Evolutionary conservation across 2,329 filamentous ascomycete genomes (phyloP).

Genomic region (Gnomoniopsis sp.): DNA sequence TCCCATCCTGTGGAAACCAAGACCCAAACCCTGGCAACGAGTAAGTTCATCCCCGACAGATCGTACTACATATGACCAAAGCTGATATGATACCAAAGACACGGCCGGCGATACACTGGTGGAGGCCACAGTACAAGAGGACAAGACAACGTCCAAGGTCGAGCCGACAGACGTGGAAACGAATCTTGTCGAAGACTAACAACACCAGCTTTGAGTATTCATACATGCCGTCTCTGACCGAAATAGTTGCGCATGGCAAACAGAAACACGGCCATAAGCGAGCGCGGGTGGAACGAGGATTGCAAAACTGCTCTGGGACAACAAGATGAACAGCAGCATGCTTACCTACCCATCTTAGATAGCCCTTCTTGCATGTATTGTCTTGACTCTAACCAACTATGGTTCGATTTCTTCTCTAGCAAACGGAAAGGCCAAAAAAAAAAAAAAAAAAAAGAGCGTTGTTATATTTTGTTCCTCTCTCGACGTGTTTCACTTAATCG

Average conservation of each 20-base stretch:
- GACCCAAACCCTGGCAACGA: conserved; percentile 18
- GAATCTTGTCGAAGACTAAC: conserved; percentile 14
- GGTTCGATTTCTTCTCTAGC: neutral
- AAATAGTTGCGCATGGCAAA: neutral
- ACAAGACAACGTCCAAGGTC: conserved; percentile 28
- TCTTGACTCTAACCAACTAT: neutral
- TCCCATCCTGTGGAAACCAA: conserved; percentile 4
- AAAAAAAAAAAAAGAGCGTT: neutral
- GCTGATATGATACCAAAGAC: conserved; percentile 26
- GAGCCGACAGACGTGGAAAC: conserved; percentile 32
- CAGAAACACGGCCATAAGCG: neutral
- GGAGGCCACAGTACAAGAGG: conserved; percentile 34
- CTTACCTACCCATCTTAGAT: conserved; percentile 1
- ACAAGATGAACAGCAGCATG: neutral
- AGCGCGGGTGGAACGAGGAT: neutral
- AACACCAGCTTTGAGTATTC: neutral
- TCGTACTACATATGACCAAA: conserved; percentile 19
- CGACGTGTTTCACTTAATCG: neutral
- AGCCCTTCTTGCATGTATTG: conserved; percentile 3
- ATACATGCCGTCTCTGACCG: neutral
- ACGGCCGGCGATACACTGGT: conserved; percentile 42
- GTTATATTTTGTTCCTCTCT: neutral
- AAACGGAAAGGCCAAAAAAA: neutral
- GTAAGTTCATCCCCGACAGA: conserved; percentile 9
- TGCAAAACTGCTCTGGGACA: neutral